These are phyloP conservation scores for Rhizopogon vesiculosus DNA, from an alignment of 768 basidiomycete species.

Conservation along the genomic window DNA sequence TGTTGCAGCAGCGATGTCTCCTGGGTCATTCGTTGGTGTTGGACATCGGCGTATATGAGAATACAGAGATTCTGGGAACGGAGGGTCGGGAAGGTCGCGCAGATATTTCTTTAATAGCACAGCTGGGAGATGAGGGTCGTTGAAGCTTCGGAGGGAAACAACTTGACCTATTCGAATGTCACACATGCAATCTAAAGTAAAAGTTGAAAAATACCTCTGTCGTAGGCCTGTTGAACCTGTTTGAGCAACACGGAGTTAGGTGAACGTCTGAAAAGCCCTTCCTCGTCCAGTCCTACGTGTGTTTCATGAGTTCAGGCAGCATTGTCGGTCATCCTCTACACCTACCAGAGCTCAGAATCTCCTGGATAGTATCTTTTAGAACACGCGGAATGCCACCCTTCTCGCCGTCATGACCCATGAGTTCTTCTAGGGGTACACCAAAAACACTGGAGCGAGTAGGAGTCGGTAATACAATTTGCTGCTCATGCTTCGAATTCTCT, in stretches of 20 bases:
- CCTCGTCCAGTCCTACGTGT: conserved; percentile 51
- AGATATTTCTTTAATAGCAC: conserved; percentile 85
- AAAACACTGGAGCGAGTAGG: conserved; percentile 62
- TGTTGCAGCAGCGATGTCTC: conserved; percentile 51
- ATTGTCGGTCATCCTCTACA: not conserved
- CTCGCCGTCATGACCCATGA: conserved; percentile 83
- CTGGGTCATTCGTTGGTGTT: conserved; percentile 40
- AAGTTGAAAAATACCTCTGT: conserved; percentile 49
- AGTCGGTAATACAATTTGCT: conserved; percentile 60
- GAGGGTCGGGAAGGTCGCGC: conserved; percentile 71
- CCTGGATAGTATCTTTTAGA: conserved; percentile 70
- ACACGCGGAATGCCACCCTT: conserved; percentile 81
- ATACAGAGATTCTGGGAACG: conserved; percentile 73
- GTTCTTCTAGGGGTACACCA: conserved; percentile 74
- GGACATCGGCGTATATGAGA: conserved; percentile 67
- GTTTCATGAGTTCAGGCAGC: not conserved
- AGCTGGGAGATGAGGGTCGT: conserved; percentile 76
- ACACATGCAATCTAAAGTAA: not conserved
- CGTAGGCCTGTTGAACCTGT: conserved; percentile 80
- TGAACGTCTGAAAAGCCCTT: conserved; percentile 82
- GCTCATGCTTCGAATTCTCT: conserved; percentile 76
- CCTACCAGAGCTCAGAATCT: conserved; percentile 54
- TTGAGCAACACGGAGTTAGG: conserved; percentile 64
- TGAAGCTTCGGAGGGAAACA: conserved; percentile 71
- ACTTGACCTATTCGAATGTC: conserved; percentile 51